Evolutionary conservation across 306 rosid genomes (phyloP).

Genomic region (Inga laurina): DNA sequence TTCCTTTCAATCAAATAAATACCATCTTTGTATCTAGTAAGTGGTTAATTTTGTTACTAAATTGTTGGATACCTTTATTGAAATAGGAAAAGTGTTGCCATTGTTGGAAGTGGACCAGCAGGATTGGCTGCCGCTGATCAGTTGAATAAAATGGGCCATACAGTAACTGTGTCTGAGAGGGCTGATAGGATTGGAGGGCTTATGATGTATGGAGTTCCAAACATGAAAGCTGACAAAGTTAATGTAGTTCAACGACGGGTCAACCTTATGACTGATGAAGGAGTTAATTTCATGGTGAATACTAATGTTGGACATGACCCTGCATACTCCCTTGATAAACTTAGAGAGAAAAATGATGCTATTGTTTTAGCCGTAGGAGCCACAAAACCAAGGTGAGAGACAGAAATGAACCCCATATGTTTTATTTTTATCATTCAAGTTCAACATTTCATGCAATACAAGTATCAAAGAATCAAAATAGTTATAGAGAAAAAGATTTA

Average conservation of each 20-base stretch:
- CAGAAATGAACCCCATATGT: not conserved
- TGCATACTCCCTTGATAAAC: slow-evolving; percentile 60
- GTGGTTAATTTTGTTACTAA: not conserved
- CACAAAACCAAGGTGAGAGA: slow-evolving; percentile 86
- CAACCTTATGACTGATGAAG: slow-evolving; percentile 87
- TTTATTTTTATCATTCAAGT: not conserved
- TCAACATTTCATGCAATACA: not conserved
- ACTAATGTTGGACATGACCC: slow-evolving; percentile 84
- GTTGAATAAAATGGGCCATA: slow-evolving; percentile 84
- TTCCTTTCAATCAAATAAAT: slow-evolving; percentile 9
- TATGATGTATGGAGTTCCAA: slow-evolving; percentile 99
- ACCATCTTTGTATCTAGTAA: not conserved
- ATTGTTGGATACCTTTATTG: slow-evolving; percentile 13
- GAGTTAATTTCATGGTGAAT: slow-evolving; percentile 77
- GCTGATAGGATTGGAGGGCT: slow-evolving; percentile 60
- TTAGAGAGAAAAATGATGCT: slow-evolving; percentile 79
- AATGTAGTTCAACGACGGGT: slow-evolving; percentile 90
- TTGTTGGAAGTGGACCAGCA: slow-evolving; percentile 94
- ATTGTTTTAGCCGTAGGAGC: slow-evolving; percentile 88
- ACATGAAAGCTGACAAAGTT: slow-evolving; percentile 75
- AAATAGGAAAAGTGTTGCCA: slow-evolving; percentile 81
- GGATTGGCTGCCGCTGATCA: slow-evolving; percentile 99
- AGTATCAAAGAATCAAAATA: not conserved
- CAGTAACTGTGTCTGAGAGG: slow-evolving; percentile 44
- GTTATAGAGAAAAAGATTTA: slow-evolving; percentile 19